Evolutionary conservation across 148 eudicot genomes (phyloP), one percentile per base, ranked within the genome.

Genomic region (Hydrangea macrophylla): DNA sequence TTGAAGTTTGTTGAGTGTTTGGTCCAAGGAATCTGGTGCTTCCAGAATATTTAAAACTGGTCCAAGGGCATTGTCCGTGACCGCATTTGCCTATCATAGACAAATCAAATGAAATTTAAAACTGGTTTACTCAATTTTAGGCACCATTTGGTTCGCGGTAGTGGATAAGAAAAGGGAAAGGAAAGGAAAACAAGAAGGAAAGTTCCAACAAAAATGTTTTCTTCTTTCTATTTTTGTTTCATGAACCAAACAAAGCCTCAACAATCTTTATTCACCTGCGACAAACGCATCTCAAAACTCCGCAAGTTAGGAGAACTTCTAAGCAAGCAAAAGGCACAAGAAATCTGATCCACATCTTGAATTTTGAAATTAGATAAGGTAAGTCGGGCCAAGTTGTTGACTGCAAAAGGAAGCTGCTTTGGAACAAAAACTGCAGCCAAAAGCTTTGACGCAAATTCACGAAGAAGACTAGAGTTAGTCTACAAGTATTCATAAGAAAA

Each of bases 241-340:
- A n/a, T n/a, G n/a, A n/a, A n/a, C n/a, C n/a, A n/a, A n/a, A n/a
- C n/a, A n/a, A n/a, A n/a, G n/a, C n/a, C n/a, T n/a, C n/a, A n/a
- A n/a, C 59, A 11, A 2, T 7, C 25, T 11, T 26, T 24, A 2
- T 58, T 25, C 59, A 55, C 11, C 32, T 2, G 31, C 15, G 22
- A 28, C 61, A 58, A 35, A 18, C 1, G 5, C 2, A 58, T 31
- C 1, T 1, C 9, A 17, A 58, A 22, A 18, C 17, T 31, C 9
- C 7, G 12, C 61, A 58, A 58, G 9, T 58, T 58, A 1, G 61
- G 35, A 30, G 37, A 58, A 30, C 61, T 31, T 58, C 27, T 58
- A 32, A 58, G 61, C 37, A 58, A 58, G 28, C 61, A 31, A 58
- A 58, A 8, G 6, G 15, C 37, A 31, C 61, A 58, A 13, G 36